Evolutionary conservation across 1,284 basidiomycete genomes (phyloP).

Genomic region (Trametes hirsuta): DNA sequence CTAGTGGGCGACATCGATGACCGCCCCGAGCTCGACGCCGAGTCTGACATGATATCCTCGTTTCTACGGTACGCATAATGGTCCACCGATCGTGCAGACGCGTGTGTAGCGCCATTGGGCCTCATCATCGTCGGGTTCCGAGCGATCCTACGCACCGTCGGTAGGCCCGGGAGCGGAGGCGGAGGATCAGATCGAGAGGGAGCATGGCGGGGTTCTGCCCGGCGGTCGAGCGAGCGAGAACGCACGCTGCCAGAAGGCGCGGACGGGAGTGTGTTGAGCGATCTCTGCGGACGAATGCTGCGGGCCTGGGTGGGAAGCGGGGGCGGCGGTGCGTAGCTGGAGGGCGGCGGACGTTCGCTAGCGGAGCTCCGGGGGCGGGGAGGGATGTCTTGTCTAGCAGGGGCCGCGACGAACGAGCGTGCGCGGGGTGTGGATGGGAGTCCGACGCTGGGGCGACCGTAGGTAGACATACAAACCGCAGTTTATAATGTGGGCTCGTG

Average conservation of each 20-base stretch:
- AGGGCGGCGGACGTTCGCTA: conserved; percentile 26
- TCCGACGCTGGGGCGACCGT: conserved; percentile 31
- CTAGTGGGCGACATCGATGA: conserved; percentile 23
- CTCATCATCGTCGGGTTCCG: not conserved
- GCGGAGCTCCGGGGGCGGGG: conserved; percentile 29
- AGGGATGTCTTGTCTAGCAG: conserved; percentile 18
- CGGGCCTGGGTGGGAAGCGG: conserved; percentile 20
- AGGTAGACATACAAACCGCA: conserved; percentile 28
- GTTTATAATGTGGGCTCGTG: not conserved
- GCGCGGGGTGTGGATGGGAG: conserved; percentile 34
- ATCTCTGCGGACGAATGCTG: conserved; percentile 33
- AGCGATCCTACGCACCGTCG: conserved; percentile 23
- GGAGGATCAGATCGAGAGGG: conserved; percentile 16
- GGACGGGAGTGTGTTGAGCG: conserved; percentile 26
- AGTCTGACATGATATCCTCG: conserved; percentile 16
- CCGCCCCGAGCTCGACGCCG: conserved; percentile 16
- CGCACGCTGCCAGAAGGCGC: conserved; percentile 20
- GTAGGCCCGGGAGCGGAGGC: conserved; percentile 26
- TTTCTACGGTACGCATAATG: conserved; percentile 9
- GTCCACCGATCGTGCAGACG: conserved; percentile 13
- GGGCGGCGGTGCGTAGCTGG: conserved; percentile 19
- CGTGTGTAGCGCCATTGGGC: not conserved
- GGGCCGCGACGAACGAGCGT: conserved; percentile 18
- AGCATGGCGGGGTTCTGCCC: conserved; percentile 13
- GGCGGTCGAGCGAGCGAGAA: conserved; percentile 25